A percentile compares a stretch with the other conserved stretches of the same genome.
These are phyloP conservation scores for Cinchona pubescens DNA, from an alignment of 257 asterid species.

Conservation along the genomic window DNA sequence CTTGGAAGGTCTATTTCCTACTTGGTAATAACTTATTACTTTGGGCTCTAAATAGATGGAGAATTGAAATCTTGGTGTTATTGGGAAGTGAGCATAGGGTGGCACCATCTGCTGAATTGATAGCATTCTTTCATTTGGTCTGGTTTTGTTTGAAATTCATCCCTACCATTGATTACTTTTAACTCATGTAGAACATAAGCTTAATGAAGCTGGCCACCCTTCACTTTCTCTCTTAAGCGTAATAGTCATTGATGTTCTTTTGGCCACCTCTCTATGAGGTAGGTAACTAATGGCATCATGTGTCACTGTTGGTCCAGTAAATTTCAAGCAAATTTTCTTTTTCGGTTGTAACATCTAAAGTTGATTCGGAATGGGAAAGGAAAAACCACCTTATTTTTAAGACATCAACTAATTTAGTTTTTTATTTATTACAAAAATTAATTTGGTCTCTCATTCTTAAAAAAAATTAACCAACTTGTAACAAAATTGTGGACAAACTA, in stretches of 20 bases:
- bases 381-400: neutral
- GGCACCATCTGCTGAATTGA: neutral
- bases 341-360: neutral
- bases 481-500: too few relatives aligned
- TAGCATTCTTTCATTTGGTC: neutral
- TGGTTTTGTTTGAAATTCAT: slow-evolving; percentile 4
- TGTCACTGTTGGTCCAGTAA: slow-evolving; percentile 1
- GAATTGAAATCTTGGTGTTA: neutral
- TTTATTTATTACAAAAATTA: too few relatives aligned
- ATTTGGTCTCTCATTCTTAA: too few relatives aligned
- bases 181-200: neutral
- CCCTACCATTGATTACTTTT: neutral
- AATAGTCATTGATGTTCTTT: neutral
- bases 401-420: too few relatives aligned
- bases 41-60: neutral
- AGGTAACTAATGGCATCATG: slow-evolving; percentile 15
- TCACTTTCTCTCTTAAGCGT: slow-evolving; percentile 12
- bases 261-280: neutral
- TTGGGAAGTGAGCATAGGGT: neutral
- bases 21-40: neutral
- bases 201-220: slow-evolving; percentile 3
- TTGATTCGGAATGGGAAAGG: neutral
- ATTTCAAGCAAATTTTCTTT: slow-evolving; percentile 11
- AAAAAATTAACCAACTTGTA: too few relatives aligned
- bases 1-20: slow-evolving; percentile 9